These are phyloP conservation scores for Magnaporthales sp. DNA, from an alignment of 2,329 filamentous ascomycete genomes.

Conservation along the genomic window DNA sequence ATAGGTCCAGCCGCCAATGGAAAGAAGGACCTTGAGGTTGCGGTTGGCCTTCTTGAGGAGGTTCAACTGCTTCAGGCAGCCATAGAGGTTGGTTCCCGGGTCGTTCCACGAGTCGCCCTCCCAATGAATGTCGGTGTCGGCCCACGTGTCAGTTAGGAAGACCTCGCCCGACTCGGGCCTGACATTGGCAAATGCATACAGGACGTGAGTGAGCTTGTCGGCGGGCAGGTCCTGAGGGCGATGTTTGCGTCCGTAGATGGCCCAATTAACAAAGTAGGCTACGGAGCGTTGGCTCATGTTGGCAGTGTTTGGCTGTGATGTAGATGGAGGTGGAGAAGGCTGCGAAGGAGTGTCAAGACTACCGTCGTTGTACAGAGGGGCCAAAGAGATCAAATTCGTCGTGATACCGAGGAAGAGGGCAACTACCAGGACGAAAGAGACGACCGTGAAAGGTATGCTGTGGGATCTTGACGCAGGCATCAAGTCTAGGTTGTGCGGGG, in stretches of 20 bases:
- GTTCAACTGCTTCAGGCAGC: constrained; percentile 81
- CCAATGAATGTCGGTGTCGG: constrained; percentile 66
- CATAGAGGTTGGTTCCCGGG: constrained; percentile 72
- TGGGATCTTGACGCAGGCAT: not conserved
- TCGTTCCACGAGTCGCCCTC: constrained; percentile 64
- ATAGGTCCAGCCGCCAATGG: constrained; percentile 91
- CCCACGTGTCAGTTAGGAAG: constrained; percentile 52
- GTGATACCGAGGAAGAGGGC: not conserved
- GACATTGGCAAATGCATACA: constrained; percentile 89
- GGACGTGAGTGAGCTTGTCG: constrained; percentile 76
- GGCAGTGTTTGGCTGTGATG: not conserved
- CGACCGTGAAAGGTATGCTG: not conserved
- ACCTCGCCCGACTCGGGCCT: constrained; percentile 73
- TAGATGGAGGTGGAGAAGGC: not conserved
- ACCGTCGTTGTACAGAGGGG: not conserved
- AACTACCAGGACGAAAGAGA: not conserved
- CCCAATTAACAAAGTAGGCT: constrained; percentile 73
- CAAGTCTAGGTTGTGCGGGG: not conserved
- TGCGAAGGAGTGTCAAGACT: not conserved
- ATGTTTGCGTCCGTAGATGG: constrained; percentile 79
- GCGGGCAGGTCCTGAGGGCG: constrained; percentile 76
- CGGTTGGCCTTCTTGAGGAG: constrained; percentile 74
- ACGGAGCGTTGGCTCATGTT: constrained; percentile 45
- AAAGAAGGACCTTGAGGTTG: constrained; percentile 76
- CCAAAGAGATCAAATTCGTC: not conserved